Base-by-base conservation (phyloP, 305 asterid species). In the Fraxinus xanthoxyloides region DNA sequence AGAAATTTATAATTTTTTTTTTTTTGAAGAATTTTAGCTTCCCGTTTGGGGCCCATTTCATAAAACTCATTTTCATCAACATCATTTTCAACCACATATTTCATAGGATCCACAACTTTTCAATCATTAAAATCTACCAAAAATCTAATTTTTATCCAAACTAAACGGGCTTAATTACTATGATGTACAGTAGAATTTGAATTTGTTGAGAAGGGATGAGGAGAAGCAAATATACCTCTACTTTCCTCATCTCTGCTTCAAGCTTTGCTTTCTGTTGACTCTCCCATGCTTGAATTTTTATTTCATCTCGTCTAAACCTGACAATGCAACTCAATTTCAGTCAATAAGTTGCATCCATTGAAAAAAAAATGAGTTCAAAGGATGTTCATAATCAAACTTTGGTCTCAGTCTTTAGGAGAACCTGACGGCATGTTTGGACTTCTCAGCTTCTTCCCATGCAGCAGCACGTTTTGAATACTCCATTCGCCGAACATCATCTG, bases 231-330 rank as follows among this genome's bases (percentile, higher is more conserved):
- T 5, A 17, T 87, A 94, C 98, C 99, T 95, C 99, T 34, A 89
- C 89, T 87, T 91, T 94, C 93, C 97, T 94, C 95, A 93, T 92
- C 88, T 94, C 99, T 80, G 97, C 97, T 84, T 96, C 98, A 69
- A 94, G 94, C 89, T 86, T 94, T 36, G 95, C 95, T 88, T 93
- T 94, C 89, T 92, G 94, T 88, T 89, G 94, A 85, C 94, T 93
- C 89, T 96, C 98, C 98, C 99, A 96, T 65, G 97, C 98, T 85
- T 94, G 97, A 83, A 96, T 94, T 80, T 91, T 84, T 72, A 94
- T 91, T 85, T 96, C 99, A 84, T 94, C 95, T 12, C 98, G 92
- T 86, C 91, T 96, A 82, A 85, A 96, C 90, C 99, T 96, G 91
- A 80, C 3, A 56, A 17, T 56, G 13, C 17, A 61, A 36, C 65